These are phyloP conservation scores for Triticum urartu DNA, from an alignment of 176 grass and related monocot species.

Conservation along the genomic window DNA sequence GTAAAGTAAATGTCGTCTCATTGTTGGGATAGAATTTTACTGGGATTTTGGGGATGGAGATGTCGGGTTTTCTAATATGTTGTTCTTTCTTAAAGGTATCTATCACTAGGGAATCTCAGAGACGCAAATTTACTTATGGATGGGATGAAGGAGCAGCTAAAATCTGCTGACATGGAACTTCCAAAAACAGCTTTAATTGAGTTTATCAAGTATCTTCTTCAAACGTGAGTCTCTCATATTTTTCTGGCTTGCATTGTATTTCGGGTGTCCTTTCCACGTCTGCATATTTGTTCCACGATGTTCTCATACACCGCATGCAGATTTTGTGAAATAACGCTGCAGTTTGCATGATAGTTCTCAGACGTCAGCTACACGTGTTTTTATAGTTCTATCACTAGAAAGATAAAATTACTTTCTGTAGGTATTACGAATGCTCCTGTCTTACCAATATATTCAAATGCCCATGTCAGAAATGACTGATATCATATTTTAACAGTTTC, in stretches of 20 bases:
- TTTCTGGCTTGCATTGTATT: slow-evolving; percentile 1
- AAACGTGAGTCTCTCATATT: slow-evolving; percentile 60
- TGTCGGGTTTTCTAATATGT: slow-evolving; percentile 30
- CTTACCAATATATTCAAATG: not conserved
- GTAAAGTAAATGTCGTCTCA: slow-evolving; percentile 1
- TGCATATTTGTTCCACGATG: slow-evolving; percentile 9
- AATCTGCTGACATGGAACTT: slow-evolving; percentile 65
- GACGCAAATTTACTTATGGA: slow-evolving; percentile 94
- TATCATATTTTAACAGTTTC: slow-evolving; percentile 7
- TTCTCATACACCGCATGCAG: not conserved
- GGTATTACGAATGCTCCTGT: not conserved
- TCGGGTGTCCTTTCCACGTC: slow-evolving; percentile 20
- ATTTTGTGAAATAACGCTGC: slow-evolving; percentile 12
- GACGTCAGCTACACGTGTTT: slow-evolving; percentile 4
- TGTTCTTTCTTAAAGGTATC: slow-evolving; percentile 62
- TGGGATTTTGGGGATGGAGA: not conserved
- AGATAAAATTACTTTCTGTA: not conserved
- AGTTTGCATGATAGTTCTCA: slow-evolving; percentile 21
- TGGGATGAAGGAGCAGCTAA: slow-evolving; percentile 70
- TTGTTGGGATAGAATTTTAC: slow-evolving; percentile 21
- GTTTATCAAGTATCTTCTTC: slow-evolving; percentile 81
- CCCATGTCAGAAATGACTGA: not conserved
- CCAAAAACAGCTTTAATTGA: slow-evolving; percentile 71
- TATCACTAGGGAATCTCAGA: slow-evolving; percentile 91
- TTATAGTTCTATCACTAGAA: slow-evolving; percentile 16